Base-by-base conservation (phyloP, 345 rosid genomes). In the Ailanthus altissimus region DNA sequence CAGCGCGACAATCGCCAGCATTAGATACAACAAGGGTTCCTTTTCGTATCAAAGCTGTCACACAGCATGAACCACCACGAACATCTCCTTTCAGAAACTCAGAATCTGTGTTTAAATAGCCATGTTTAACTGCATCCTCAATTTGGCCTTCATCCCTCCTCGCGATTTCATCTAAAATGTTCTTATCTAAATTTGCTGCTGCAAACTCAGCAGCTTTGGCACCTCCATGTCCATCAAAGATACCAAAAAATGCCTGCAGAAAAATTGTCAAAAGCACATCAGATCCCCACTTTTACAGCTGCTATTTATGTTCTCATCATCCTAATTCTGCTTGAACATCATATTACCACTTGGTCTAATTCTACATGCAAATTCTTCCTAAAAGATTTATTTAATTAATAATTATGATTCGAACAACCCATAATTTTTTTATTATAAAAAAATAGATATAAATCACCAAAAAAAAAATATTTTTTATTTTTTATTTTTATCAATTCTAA, bases 1-100 rank as follows among this genome's bases (percentile, higher is more conserved):
- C 99, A 61, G 99, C 97, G 10, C 99, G 97, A 73, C 98, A 95
- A 66, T 95, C 98, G 23, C 98, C 99, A 0, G 89, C 96, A 57
- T 95, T 93, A 8, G 99, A 88, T 8, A 95, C 91, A 6, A 93
- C 83, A 66, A 95, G 97, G 64, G 82, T 87, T 62, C 98, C 97
- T 0, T 86, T 83, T 2, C 81, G 73, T 63, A 93, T 67, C 81
- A 95, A 70, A 77, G 99, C 98, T 3, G 99, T 93, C 61, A 95
- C 94, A 64, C 93, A 91, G 63, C 99, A 95, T 0, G 99, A 82
- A 40, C 99, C 99, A 23, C 99, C 98, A 4, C 80, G 68, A 0
- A 77, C 46, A 25, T 90, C 92, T 83, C 87, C 82, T 61, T 83
- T 81, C 10, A 93, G 82, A 80, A 93, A 95, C 76, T 89, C 88